These are phyloP conservation scores for Calycina marina DNA, from an alignment of 2,329 filamentous ascomycete species.

Conservation along the genomic window DNA sequence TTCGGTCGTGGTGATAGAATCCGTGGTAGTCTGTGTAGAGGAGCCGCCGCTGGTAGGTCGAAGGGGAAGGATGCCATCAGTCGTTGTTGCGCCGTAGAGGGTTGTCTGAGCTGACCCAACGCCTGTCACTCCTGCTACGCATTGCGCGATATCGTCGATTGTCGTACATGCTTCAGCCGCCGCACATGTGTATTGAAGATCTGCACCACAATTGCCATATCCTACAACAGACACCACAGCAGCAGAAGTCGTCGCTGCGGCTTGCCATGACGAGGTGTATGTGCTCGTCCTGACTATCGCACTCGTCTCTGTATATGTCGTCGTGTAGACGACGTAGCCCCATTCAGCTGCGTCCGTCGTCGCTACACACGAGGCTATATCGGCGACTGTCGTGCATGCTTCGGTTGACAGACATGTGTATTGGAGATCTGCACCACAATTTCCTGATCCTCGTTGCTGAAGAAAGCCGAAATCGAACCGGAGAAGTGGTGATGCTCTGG, in stretches of 20 bases:
- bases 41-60: constrained; percentile 35
- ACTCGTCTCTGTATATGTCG: constrained; percentile 44
- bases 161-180: constrained; percentile 37
- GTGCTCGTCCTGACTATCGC: constrained; percentile 41
- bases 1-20: constrained; percentile 31
- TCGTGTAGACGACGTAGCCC: constrained; percentile 21
- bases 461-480: constrained; percentile 37
- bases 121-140: constrained; percentile 31
- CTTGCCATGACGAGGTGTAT: constrained; percentile 33
- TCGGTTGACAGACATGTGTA: constrained; percentile 37
- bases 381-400: constrained; percentile 32
- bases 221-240: too few relatives aligned
- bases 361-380: constrained; percentile 21
- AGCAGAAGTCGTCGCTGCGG: too few relatives aligned
- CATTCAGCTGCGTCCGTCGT: constrained; percentile 25
- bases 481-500: constrained; percentile 32
- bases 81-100: constrained; percentile 6
- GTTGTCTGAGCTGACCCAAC: constrained; percentile 31
- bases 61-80: constrained; percentile 22
- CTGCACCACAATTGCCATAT: constrained; percentile 38
- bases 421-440: constrained; percentile 40
- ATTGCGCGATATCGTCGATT: constrained; percentile 18
- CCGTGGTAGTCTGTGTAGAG: constrained; percentile 37
- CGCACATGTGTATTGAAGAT: constrained; percentile 41
- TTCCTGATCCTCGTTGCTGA: constrained; percentile 31